Evolutionary conservation across 106 monocot genomes (phyloP), one percentile per base, ranked within the genome.

Genomic region (Allium sativum): DNA sequence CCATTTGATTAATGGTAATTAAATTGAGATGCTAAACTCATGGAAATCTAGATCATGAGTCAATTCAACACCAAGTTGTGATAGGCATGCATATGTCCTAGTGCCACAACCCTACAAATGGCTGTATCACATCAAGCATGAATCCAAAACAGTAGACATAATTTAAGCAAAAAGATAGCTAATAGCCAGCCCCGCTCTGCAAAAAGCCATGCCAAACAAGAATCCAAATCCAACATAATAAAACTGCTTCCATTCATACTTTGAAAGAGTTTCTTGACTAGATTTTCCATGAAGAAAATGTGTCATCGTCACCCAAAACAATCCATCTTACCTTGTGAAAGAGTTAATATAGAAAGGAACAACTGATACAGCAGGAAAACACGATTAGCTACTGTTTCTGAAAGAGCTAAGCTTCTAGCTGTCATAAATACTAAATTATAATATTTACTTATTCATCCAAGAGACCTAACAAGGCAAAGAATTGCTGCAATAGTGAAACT

Each of bases 291-390:
- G 60, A 94, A 78, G 70, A 94, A 94, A 45, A 84, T 5, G 94
- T 94, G 61, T 94, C 94, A 62, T 94, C 94, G 40, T 94, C 94
- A 16, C 89, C 89, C 16, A 94, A 73, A 59, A 94, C 89, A 55
- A 94, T 55, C 94, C 94, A 94, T 56, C 76, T 58, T 14, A 79
- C 59, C 46, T 73, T 70, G 43, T 50, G n/a, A n/a, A n/a, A n/a
- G n/a, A n/a, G n/a, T n/a, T n/a, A n/a, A n/a, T n/a, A n/a, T n/a
- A n/a, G n/a, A n/a, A n/a, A n/a, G n/a, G n/a, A n/a, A n/a, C n/a
- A n/a, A n/a, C n/a, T n/a, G n/a, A n/a, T n/a, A n/a, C n/a, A n/a
- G n/a, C n/a, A n/a, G n/a, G n/a, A n/a, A n/a, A n/a, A n/a, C n/a
- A n/a, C n/a, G n/a, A n/a, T n/a, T n/a, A n/a, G n/a, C n/a, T n/a